Conservation (phyloP, 441 rosid genomes). For the Jatropha podagrica region DNA sequence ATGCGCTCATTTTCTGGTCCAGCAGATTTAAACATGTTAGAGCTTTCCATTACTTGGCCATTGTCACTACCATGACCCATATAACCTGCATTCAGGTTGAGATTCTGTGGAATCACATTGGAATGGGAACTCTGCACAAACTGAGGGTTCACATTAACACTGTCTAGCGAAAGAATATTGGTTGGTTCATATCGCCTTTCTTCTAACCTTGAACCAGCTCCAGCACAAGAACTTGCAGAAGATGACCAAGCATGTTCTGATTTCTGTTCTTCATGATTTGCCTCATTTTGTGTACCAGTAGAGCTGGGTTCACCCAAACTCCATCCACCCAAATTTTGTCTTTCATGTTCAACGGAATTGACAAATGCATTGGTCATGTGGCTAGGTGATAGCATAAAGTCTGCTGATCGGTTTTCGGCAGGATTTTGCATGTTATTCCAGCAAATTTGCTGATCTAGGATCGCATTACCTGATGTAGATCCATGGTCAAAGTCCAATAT, state of each 20-base stretch:
- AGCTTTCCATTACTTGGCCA: slow-evolving; percentile 40
- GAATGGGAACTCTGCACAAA: slow-evolving; percentile 39
- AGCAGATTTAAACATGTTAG: slow-evolving; percentile 39
- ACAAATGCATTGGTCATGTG: slow-evolving; percentile 34
- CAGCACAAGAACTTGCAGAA: slow-evolving; percentile 31
- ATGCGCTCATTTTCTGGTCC: slow-evolving; percentile 35
- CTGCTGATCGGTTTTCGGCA: slow-evolving; percentile 43
- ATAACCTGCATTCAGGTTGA: slow-evolving; percentile 61
- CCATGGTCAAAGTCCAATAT: slow-evolving; percentile 73
- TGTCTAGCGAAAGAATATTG: slow-evolving; percentile 34
- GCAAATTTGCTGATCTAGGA: slow-evolving; percentile 58
- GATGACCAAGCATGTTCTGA: slow-evolving; percentile 42
- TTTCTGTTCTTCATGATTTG: slow-evolving; percentile 37
- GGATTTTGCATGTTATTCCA: slow-evolving; percentile 62
- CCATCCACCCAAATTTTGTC: slow-evolving; percentile 48
- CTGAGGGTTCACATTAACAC: slow-evolving; percentile 33
- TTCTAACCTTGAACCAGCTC: slow-evolving; percentile 41
- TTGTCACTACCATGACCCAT: slow-evolving; percentile 41
- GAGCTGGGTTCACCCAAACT: slow-evolving; percentile 58
- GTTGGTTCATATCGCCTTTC: slow-evolving; percentile 39
- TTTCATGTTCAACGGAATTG: slow-evolving; percentile 55
- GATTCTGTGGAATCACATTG: slow-evolving; percentile 41
- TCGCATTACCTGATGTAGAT: slow-evolving; percentile 60
- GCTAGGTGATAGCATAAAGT: slow-evolving; percentile 45
- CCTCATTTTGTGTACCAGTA: slow-evolving; percentile 35